These are phyloP conservation scores for Suhomyces guaymorum DNA, from an alignment of 1,139 yeast species.

Conservation along the genomic window DNA sequence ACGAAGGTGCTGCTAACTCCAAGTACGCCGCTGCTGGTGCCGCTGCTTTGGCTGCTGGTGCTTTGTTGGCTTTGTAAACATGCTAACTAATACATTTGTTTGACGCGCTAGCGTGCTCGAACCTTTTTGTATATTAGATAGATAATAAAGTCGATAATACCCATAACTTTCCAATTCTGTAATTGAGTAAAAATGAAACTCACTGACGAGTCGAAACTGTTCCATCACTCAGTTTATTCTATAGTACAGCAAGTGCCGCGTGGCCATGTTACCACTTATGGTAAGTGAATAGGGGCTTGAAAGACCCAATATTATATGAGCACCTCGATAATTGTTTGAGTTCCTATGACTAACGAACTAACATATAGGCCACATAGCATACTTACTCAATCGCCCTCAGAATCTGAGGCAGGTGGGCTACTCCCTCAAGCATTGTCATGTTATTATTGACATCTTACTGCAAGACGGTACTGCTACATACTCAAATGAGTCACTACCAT, in stretches of 20 bases:
- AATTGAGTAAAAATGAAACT: slow-evolving; percentile 26
- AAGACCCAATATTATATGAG: too few relatives aligned
- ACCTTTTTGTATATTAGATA: slow-evolving; percentile 12
- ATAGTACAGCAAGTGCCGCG: slow-evolving; percentile 55
- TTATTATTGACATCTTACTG: slow-evolving; percentile 25
- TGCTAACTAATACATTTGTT: slow-evolving; percentile 11
- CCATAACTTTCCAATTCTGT: too few relatives aligned
- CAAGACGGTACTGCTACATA: slow-evolving; percentile 20
- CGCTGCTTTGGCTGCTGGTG: slow-evolving; percentile 36
- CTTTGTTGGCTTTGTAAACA: slow-evolving; percentile 34
- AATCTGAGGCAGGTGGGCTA: slow-evolving; percentile 76
- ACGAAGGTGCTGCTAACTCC: slow-evolving; percentile 27
- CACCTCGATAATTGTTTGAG: too few relatives aligned
- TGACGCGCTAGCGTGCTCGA: slow-evolving; percentile 7
- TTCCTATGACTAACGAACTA: too few relatives aligned
- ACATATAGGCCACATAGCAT: slow-evolving; percentile 62
- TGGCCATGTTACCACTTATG: slow-evolving; percentile 72
- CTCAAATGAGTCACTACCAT: slow-evolving; percentile 52
- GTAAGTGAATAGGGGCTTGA: too few relatives aligned
- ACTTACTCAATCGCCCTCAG: slow-evolving; percentile 58
- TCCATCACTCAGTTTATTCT: slow-evolving; percentile 62
- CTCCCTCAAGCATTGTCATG: slow-evolving; percentile 51
- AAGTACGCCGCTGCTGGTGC: slow-evolving; percentile 28
- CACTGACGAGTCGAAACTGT: slow-evolving; percentile 54
- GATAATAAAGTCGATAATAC: background rate